phyloP scores from a whole-genome alignment of 768 basidiomycete genomes.

The Goffeauzyma gilvescens region DNA sequence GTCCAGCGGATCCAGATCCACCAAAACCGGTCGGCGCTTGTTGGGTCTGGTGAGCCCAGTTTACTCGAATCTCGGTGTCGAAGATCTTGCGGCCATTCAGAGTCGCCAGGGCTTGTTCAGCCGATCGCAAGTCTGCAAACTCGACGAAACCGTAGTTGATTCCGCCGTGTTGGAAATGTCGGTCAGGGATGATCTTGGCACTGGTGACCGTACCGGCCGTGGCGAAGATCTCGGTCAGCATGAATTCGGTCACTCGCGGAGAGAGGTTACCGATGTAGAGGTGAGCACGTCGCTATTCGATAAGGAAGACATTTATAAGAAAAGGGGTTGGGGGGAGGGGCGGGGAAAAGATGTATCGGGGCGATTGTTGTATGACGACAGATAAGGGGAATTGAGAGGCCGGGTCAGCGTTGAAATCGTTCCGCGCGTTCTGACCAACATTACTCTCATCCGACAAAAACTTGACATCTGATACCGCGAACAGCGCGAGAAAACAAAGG shows the following conservation, averaged over 20 bases:
- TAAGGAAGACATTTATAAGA: slow-evolving; percentile 5
- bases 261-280: slow-evolving; percentile 97
- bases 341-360: too few species aligned
- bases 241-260: slow-evolving; percentile 94
- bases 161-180: slow-evolving; percentile 97
- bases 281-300: slow-evolving; percentile 67
- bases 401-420: too few species aligned
- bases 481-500: too few species aligned
- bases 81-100: slow-evolving; percentile 99
- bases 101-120: slow-evolving; percentile 95
- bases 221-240: slow-evolving; percentile 62
- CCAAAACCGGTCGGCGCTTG: slow-evolving; percentile 33
- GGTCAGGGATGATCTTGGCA: slow-evolving; percentile 99
- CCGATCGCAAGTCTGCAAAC: slow-evolving; percentile 95
- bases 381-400: slow-evolving; percentile 2
- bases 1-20: not conserved
- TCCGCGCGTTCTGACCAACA: too few species aligned
- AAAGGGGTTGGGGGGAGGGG: slow-evolving; percentile 16
- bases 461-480: too few species aligned
- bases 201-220: slow-evolving; percentile 72
- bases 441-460: too few species aligned
- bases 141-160: slow-evolving; percentile 99
- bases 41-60: slow-evolving; percentile 98
- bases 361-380: not conserved
- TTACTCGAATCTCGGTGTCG: slow-evolving; percentile 96